Evolutionary conservation across 192 early-diverging fungal genomes (phyloP).

Genomic region (Entomortierella chlamydospora): DNA sequence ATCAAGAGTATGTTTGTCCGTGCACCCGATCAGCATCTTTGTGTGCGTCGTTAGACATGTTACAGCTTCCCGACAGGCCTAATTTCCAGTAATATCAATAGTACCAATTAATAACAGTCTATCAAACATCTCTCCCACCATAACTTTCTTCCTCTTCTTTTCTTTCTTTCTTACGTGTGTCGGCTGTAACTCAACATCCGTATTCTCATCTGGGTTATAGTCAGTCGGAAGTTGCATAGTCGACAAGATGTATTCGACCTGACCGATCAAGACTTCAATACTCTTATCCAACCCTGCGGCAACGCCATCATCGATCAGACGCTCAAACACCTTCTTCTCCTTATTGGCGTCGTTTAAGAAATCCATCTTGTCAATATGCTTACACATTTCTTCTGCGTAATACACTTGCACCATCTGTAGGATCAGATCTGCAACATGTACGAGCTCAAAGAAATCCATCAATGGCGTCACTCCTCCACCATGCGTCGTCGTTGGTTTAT

Average conservation of each 20-base stretch:
- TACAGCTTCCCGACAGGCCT: slow-evolving; percentile 84
- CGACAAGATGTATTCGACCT: slow-evolving; percentile 86
- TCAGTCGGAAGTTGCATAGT: slow-evolving; percentile 75
- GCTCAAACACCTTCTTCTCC: slow-evolving; percentile 92
- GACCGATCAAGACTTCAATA: slow-evolving; percentile 87
- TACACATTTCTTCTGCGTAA: slow-evolving; percentile 86
- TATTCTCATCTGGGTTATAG: slow-evolving; percentile 77
- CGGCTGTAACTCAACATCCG: slow-evolving; percentile 72
- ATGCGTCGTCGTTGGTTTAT: slow-evolving; percentile 57
- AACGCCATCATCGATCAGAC: slow-evolving; percentile 88
- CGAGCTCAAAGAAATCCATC: slow-evolving; percentile 91
- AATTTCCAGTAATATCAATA: neutral
- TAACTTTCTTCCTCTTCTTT: neutral
- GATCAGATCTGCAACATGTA: slow-evolving; percentile 93
- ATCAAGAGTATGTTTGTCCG: slow-evolving; percentile 88
- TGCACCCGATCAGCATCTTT: slow-evolving; percentile 76
- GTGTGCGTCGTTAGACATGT: slow-evolving; percentile 83
- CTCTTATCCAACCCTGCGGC: slow-evolving; percentile 93
- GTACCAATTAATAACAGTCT: too few relatives aligned
- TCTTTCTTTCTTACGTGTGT: slow-evolving; percentile 64
- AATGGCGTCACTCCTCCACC: slow-evolving; percentile 68
- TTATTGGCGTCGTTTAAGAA: slow-evolving; percentile 92
- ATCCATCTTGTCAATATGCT: slow-evolving; percentile 89
- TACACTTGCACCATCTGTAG: slow-evolving; percentile 97
- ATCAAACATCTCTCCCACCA: too few relatives aligned